A percentile compares a stretch with the other conserved stretches of the same genome.
These are phyloP conservation scores for Cardamine occulta DNA, from an alignment of 345 rosid genomes.

Conservation along the genomic window DNA sequence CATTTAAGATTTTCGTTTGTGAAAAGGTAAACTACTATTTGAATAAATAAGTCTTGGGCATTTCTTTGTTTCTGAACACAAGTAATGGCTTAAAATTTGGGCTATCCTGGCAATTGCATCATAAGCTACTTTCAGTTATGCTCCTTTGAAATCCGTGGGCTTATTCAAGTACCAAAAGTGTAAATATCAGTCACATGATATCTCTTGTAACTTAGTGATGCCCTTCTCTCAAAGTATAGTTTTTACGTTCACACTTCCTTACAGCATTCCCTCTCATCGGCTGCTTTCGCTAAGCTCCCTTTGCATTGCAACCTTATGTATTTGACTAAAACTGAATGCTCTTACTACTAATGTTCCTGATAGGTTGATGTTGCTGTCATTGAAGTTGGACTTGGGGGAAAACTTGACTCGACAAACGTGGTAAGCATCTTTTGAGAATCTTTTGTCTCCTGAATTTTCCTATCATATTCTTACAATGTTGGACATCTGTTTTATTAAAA, in stretches of 20 bases:
- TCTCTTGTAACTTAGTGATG: slow-evolving; percentile 14
- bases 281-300: background rate
- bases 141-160: background rate
- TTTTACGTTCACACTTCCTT: background rate
- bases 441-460: slow-evolving; percentile 4
- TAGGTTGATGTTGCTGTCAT: slow-evolving; percentile 89
- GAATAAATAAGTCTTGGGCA: background rate
- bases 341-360: slow-evolving; percentile 30
- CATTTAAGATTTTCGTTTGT: slow-evolving; percentile 72
- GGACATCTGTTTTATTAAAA: slow-evolving; percentile 14
- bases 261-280: background rate
- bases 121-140: slow-evolving; percentile 13
- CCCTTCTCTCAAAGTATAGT: background rate
- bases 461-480: slow-evolving; percentile 4
- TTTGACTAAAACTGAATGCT: slow-evolving; percentile 20
- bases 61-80: slow-evolving; percentile 15
- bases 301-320: background rate
- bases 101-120: slow-evolving; percentile 17
- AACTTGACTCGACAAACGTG: slow-evolving; percentile 79
- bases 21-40: slow-evolving; percentile 60
- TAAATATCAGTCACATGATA: background rate
- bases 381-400: slow-evolving; percentile 92
- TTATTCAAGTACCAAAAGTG: slow-evolving; percentile 14
- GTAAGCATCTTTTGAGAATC: slow-evolving; percentile 50
- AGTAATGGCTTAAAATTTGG: background rate